These are phyloP conservation scores for Lichina pygmaea DNA, from an alignment of 495 filamentous ascomycete species.

Conservation along the genomic window DNA sequence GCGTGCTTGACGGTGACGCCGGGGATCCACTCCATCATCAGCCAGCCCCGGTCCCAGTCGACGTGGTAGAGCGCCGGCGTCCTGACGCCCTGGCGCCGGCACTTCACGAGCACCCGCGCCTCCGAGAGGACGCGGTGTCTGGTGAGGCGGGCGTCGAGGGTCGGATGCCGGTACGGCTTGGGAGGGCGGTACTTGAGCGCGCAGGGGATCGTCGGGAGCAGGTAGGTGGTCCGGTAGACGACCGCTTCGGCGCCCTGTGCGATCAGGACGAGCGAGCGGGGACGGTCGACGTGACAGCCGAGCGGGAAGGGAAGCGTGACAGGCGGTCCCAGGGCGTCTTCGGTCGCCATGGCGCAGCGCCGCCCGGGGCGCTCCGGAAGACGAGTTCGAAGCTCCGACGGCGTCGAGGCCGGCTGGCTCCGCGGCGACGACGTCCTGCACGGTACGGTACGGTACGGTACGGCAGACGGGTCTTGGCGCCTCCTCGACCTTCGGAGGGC, in stretches of 20 bases:
- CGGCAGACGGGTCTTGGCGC: no score
- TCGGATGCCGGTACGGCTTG: conserved; percentile 80
- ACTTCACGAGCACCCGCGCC: conserved; percentile 54
- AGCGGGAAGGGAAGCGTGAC: conserved; percentile 30
- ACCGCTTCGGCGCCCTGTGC: conserved; percentile 89
- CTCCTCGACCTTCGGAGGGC: no score
- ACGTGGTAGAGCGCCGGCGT: conserved; percentile 55
- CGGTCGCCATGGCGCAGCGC: no score
- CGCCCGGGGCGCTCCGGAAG: no score
- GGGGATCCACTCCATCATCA: conserved; percentile 75
- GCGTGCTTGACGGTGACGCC: conserved; percentile 40
- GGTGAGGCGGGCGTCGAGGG: conserved; percentile 67
- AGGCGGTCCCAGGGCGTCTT: neutral
- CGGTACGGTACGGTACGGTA: no score
- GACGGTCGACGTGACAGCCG: conserved; percentile 26
- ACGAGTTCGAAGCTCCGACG: no score
- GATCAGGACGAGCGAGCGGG: conserved; percentile 28
- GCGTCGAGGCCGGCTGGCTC: no score
- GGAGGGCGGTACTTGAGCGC: conserved; percentile 83
- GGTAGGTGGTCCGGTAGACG: conserved; percentile 67
- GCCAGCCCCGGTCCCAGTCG: conserved; percentile 41
- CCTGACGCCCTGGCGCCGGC: conserved; percentile 43
- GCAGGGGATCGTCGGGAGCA: conserved; percentile 35
- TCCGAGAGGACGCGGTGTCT: conserved; percentile 66
- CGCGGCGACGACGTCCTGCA: no score